Conservation (phyloP, 768 basidiomycete genomes). For the Xerocomellus chrysenteron region DNA sequence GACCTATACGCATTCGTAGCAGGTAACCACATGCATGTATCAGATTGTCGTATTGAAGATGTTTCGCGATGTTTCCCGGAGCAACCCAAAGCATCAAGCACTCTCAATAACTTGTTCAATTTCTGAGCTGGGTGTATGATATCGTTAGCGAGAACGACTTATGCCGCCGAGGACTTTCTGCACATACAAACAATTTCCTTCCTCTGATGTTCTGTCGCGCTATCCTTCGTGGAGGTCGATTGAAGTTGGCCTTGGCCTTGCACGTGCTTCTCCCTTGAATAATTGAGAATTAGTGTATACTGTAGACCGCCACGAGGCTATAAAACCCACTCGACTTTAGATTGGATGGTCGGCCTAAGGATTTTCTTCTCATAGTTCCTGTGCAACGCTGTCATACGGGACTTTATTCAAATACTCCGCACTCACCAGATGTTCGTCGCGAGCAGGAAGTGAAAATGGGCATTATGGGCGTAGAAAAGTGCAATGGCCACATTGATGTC, state of each 20-base stretch:
- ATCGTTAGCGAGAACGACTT: background rate
- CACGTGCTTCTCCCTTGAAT: background rate
- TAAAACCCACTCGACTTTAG: background rate
- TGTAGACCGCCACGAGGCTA: background rate
- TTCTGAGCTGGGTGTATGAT: background rate
- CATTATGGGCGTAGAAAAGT: slow-evolving; percentile 1
- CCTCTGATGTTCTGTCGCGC: background rate
- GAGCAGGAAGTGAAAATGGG: slow-evolving; percentile 10
- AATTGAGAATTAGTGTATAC: background rate
- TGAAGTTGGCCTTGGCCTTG: background rate
- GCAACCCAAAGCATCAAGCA: background rate
- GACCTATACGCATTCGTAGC: background rate
- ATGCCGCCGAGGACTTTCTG: background rate
- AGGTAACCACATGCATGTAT: slow-evolving; percentile 16
- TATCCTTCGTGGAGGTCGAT: background rate
- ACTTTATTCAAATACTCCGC: background rate
- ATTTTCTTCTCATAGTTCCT: background rate
- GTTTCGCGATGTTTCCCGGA: background rate
- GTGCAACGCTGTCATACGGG: background rate
- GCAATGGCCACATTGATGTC: background rate
- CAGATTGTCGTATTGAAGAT: background rate
- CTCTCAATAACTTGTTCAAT: background rate
- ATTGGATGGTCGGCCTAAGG: background rate
- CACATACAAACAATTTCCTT: slow-evolving; percentile 5
- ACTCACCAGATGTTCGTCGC: slow-evolving; percentile 13